Evolutionary conservation across 2,329 filamentous ascomycete species (phyloP), one percentile per base, ranked within the genome.

Genomic region (Blastomyces percursus): DNA sequence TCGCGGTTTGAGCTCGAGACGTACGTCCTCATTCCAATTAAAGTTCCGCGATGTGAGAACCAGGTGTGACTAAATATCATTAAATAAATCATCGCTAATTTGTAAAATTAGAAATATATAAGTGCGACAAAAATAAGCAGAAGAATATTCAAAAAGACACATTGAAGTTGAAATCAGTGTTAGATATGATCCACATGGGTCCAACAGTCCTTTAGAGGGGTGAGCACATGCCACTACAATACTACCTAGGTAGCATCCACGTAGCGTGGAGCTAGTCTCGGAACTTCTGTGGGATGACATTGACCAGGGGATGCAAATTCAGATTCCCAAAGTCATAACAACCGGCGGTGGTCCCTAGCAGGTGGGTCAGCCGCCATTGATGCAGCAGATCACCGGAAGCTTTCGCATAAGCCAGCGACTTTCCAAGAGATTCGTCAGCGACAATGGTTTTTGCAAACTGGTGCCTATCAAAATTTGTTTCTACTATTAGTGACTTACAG

Each of bases 301-400:
- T 69, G 52, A 82, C 69, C 2, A 77, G 68, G 2, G 78, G 76
- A 70, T 89, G 88, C 61, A 90, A 74, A 64, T 85, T 87, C 1
- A 84, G 74, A 14, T 81, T 75, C 2, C 77, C 75, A 67, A 88
- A 88, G 65, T 86, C 83, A 69, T 89, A 91, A 11, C 85, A 81
- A 1, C 86, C 85, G 65, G 87, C 82, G 21, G 84, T 84, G 0
- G 88, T 90, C 40, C 86, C 86, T 46, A 89, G 78, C 30, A 90
- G 80, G 40, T 85, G 79, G 63, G 85, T 81, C 59, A 87, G 68
- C 4, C 76, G 76, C 63, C 73, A 70, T 64, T 78, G 75, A 58
- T 72, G 70, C 16, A 69, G 64, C 1, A 68, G 69, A 73, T 74
- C 64, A 73, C 71, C 44, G 78, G 75, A 64, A 6, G 66, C 61